Percentiles rank a stretch among this genome's conserved stretches.
phyloP scores from a whole-genome alignment of 1,139 yeast genomes.

The Geotrichum siamense region DNA sequence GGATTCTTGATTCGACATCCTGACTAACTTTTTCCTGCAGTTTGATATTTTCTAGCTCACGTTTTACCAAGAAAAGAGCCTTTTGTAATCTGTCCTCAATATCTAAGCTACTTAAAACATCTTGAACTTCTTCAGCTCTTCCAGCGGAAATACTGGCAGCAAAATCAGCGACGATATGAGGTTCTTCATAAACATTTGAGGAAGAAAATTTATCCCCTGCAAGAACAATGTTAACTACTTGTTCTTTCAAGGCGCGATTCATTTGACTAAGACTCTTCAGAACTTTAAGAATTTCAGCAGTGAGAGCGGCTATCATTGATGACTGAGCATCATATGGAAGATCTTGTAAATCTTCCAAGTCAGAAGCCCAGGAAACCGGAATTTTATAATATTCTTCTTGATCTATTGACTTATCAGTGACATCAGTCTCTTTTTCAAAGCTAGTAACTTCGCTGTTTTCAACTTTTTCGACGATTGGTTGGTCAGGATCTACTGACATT shows the following conservation, averaged over 20 bases:
- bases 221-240: slow-evolving; percentile 47
- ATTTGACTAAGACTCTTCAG: slow-evolving; percentile 54
- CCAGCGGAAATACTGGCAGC: slow-evolving; percentile 73
- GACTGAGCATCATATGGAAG: slow-evolving; percentile 68
- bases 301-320: slow-evolving; percentile 66
- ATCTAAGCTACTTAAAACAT: slow-evolving; percentile 62
- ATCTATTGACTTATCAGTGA: slow-evolving; percentile 8
- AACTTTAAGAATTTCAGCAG: slow-evolving; percentile 58
- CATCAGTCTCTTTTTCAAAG: slow-evolving; percentile 6
- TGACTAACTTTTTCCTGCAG: slow-evolving; percentile 58
- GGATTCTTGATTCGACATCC: slow-evolving; percentile 59
- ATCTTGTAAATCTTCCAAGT: slow-evolving; percentile 54
- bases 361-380: slow-evolving; percentile 42
- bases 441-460: slow-evolving; percentile 6
- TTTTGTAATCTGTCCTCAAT: slow-evolving; percentile 68
- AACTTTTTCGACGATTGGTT: not conserved
- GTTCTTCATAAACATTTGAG: slow-evolving; percentile 66
- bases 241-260: slow-evolving; percentile 57
- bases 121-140: slow-evolving; percentile 56
- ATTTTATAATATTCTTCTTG: slow-evolving; percentile 41
- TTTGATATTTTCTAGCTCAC: slow-evolving; percentile 68
- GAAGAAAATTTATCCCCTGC: slow-evolving; percentile 26
- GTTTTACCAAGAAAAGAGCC: slow-evolving; percentile 69
- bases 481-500: slow-evolving; percentile 6
- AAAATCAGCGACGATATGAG: slow-evolving; percentile 66